Conservation (phyloP, 1,284 basidiomycete genomes). For the Malassezia restricta region DNA sequence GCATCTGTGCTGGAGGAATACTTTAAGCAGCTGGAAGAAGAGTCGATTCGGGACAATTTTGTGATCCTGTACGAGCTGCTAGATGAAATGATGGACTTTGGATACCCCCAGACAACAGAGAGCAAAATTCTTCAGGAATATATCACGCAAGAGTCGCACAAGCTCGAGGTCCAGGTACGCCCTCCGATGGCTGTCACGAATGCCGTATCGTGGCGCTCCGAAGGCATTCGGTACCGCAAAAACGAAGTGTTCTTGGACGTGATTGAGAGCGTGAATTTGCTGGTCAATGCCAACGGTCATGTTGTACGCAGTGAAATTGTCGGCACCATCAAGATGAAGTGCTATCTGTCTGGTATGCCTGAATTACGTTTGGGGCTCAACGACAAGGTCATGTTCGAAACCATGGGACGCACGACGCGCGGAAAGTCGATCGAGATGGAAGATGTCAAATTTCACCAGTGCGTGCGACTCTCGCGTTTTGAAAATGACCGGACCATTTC, state of each 20-base stretch:
- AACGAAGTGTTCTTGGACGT: constrained; percentile 99
- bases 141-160: constrained; percentile 97
- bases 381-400: constrained; percentile 99
- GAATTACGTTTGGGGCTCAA: constrained; percentile 89
- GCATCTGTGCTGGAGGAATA: constrained; percentile 72
- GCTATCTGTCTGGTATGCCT: constrained; percentile 96
- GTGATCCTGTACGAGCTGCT: constrained; percentile 86
- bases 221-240: constrained; percentile 94
- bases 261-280: constrained; percentile 88
- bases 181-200: constrained; percentile 97
- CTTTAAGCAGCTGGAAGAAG: constrained; percentile 98
- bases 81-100: constrained; percentile 99
- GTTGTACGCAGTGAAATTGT: constrained; percentile 95
- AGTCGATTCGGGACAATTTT: constrained; percentile 96
- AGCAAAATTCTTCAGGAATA: constrained; percentile 99
- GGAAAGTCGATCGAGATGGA: constrained; percentile 99
- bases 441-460: constrained; percentile 99
- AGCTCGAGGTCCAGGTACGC: constrained; percentile 88
- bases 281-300: constrained; percentile 91
- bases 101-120: constrained; percentile 96
- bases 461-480: constrained; percentile 95
- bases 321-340: constrained; percentile 98
- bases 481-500: constrained; percentile 98
- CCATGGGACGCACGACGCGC: constrained; percentile 79
- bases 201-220: constrained; percentile 94